Evolutionary conservation across 257 asterid species (phyloP).

Genomic region (Gynochthodes officinalis): DNA sequence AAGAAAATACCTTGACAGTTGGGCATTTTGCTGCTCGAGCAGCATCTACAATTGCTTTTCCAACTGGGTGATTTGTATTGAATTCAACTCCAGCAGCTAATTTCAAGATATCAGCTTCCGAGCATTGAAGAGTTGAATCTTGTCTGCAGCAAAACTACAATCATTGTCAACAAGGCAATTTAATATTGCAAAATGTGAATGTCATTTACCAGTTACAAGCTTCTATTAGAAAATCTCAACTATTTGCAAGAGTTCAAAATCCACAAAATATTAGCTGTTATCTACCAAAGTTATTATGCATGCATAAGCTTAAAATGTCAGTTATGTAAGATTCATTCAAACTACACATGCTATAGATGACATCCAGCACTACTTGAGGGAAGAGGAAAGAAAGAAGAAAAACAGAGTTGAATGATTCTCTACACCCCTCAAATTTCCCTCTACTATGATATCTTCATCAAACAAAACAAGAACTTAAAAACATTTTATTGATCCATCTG

Average conservation of each 20-base stretch:
- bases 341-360: background rate
- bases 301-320: slow-evolving; percentile 3
- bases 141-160: slow-evolving; percentile 46
- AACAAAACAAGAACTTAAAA: background rate
- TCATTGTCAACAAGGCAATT: slow-evolving; percentile 19
- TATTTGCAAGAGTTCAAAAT: no score
- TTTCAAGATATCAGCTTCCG: slow-evolving; percentile 75
- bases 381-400: background rate
- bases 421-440: background rate
- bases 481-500: background rate
- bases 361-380: background rate
- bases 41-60: slow-evolving; percentile 92
- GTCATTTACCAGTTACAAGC: background rate
- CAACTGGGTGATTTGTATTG: slow-evolving; percentile 94
- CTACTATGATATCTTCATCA: background rate
- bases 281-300: background rate
- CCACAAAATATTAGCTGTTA: background rate
- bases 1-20: slow-evolving; percentile 49
- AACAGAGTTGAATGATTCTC: background rate
- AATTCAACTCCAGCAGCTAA: slow-evolving; percentile 97
- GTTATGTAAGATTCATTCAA: background rate
- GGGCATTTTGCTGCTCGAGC: slow-evolving; percentile 61
- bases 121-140: slow-evolving; percentile 54
- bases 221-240: background rate
- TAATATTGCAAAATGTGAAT: background rate